Evolutionary conservation across 176 grass and related monocot genomes (phyloP).

Genomic region (bread wheat (Triticum aestivum)): DNA sequence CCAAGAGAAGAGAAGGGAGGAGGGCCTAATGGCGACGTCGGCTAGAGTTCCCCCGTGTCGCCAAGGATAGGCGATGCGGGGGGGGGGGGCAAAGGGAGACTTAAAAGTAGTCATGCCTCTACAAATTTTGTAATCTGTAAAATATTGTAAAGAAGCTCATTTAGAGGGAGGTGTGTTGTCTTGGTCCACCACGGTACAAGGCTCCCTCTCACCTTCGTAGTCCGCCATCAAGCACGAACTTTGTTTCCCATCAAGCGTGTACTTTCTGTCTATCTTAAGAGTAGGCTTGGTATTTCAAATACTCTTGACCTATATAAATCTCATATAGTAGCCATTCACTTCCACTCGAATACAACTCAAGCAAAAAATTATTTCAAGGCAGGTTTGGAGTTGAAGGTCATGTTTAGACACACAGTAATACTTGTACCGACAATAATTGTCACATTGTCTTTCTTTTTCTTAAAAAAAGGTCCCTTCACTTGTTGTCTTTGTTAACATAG

Average conservation of each 20-base stretch:
- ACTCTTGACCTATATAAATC: neutral
- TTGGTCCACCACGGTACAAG: neutral
- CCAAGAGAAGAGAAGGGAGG: too few relatives aligned
- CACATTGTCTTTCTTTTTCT: too few relatives aligned
- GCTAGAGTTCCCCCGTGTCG: too few relatives aligned
- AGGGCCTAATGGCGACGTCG: too few relatives aligned
- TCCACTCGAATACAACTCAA: neutral
- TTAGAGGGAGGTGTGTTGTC: neutral
- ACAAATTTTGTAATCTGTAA: neutral
- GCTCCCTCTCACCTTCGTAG: neutral
- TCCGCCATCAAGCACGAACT: neutral
- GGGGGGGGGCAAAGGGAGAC: neutral
- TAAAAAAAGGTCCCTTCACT: too few relatives aligned
- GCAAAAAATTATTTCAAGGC: neutral
- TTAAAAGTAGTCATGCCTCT: neutral
- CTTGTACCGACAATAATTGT: neutral
- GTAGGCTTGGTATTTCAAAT: neutral
- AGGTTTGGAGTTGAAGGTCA: neutral
- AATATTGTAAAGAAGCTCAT: neutral
- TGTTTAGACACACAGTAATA: neutral
- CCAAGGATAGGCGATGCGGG: too few relatives aligned
- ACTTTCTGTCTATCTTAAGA: neutral
- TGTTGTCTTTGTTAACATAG: too few relatives aligned
- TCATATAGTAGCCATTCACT: neutral
- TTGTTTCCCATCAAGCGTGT: neutral